phyloP scores from a whole-genome alignment of 2,329 filamentous ascomycete genomes.

The Claviceps pusilla region DNA sequence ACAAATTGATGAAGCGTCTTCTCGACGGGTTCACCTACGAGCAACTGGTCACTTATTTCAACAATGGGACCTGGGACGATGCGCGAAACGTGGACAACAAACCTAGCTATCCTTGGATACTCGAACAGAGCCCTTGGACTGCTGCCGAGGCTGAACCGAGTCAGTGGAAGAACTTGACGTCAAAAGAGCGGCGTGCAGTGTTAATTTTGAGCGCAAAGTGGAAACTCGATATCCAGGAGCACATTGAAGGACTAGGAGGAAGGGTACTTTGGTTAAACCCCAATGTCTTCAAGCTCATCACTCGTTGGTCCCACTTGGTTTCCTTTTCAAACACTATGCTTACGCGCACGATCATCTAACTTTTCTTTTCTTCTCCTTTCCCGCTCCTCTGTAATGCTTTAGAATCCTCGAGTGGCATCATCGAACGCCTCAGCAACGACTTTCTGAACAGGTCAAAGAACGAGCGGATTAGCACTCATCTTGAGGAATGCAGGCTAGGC shows the following conservation, averaged over 20 bases:
- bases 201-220: slow-evolving; percentile 34
- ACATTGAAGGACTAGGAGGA: slow-evolving; percentile 27
- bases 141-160: slow-evolving; percentile 15
- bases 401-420: slow-evolving; percentile 10
- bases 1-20: slow-evolving; percentile 23
- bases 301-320: slow-evolving; percentile 21
- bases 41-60: slow-evolving; percentile 32
- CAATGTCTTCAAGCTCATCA: slow-evolving; percentile 28
- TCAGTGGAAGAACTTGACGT: slow-evolving; percentile 7
- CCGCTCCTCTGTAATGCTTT: neutral
- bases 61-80: slow-evolving; percentile 1
- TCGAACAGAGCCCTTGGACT: slow-evolving; percentile 26
- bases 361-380: neutral
- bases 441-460: slow-evolving; percentile 17
- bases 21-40: slow-evolving; percentile 29
- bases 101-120: slow-evolving; percentile 27
- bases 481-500: slow-evolving; percentile 12
- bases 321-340: neutral
- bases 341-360: neutral
- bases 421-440: slow-evolving; percentile 15
- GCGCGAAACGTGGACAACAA: neutral
- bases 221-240: slow-evolving; percentile 32
- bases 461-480: slow-evolving; percentile 15
- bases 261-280: slow-evolving; percentile 24
- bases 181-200: slow-evolving; percentile 27